A percentile compares a stretch with the other conserved stretches of the same genome.
These are phyloP conservation scores for Exidia glandulosa DNA, from an alignment of 768 basidiomycete species.

Conservation along the genomic window DNA sequence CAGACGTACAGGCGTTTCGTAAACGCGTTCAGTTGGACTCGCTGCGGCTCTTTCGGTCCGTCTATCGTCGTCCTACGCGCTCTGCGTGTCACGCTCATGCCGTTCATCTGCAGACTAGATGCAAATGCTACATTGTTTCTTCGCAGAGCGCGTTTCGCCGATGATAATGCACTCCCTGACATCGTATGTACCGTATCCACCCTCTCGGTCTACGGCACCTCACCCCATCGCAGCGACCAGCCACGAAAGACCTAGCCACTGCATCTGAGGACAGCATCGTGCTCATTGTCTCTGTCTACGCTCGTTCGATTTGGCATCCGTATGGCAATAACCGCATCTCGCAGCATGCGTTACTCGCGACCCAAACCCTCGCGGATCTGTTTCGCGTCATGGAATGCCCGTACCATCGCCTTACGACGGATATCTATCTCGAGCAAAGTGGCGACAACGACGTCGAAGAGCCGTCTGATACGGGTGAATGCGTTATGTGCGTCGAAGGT, in stretches of 20 bases:
- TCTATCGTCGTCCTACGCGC: conserved; percentile 5
- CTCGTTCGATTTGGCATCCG: conserved; percentile 49
- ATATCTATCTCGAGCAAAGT: no score
- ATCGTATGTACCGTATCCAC: conserved; percentile 21
- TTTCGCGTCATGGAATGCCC: conserved; percentile 49
- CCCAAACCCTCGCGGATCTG: conserved; percentile 59
- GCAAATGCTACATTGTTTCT: conserved; percentile 49
- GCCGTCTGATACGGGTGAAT: conserved; percentile 19
- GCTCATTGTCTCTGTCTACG: conserved; percentile 49
- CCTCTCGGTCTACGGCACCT: not conserved
- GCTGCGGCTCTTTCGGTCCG: conserved; percentile 55
- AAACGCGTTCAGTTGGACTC: conserved; percentile 38
- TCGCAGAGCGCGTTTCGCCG: conserved; percentile 51
- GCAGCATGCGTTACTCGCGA: conserved; percentile 58
- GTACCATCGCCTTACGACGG: conserved; percentile 41
- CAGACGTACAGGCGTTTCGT: conserved; percentile 40
- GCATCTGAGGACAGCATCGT: conserved; percentile 23
- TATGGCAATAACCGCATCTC: conserved; percentile 51
- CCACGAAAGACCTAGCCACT: not conserved
- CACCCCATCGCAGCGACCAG: not conserved
- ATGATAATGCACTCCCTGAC: conserved; percentile 45
- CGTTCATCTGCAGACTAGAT: not conserved
- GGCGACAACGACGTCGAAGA: conserved; percentile 23
- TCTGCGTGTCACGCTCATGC: not conserved
- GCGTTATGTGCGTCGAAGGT: conserved; percentile 52